Conservation (phyloP, 208 protist genomes). For the Herpetomonas tarakana region DNA sequence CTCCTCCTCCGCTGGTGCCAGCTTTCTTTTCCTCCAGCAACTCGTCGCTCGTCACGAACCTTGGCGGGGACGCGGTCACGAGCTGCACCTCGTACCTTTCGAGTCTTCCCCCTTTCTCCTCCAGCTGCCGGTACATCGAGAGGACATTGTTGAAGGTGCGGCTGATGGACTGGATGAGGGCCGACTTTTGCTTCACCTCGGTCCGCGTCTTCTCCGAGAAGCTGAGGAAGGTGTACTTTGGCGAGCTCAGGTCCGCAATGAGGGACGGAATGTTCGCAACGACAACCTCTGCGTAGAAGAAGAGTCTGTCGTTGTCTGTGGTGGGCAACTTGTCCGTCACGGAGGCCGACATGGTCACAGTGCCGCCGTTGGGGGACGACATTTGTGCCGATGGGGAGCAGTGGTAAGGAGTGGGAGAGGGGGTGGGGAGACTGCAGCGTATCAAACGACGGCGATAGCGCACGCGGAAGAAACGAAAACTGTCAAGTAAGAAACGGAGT, state of each 20-base stretch:
- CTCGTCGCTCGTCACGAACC: conserved; percentile 35
- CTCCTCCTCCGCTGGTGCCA: not conserved
- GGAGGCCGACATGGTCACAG: not conserved
- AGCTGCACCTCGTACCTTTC: conserved; percentile 45
- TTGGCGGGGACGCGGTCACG: conserved; percentile 32
- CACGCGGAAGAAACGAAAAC: no score
- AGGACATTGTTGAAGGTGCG: conserved; percentile 34
- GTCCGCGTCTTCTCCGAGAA: conserved; percentile 62
- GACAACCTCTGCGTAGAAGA: conserved; percentile 62
- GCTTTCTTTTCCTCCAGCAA: conserved; percentile 6
- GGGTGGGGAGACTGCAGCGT: not conserved
- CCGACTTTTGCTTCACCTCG: conserved; percentile 68
- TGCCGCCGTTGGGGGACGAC: no score
- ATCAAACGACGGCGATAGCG: no score
- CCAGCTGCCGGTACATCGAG: conserved; percentile 13
- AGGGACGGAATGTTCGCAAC: conserved; percentile 59
- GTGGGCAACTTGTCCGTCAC: conserved; percentile 4
- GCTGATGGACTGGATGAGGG: conserved; percentile 51
- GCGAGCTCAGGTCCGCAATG: conserved; percentile 55
- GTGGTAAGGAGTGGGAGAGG: not conserved
- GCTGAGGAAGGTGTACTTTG: conserved; percentile 69
- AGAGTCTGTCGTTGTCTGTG: conserved; percentile 34
- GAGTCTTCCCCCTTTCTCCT: conserved; percentile 27
- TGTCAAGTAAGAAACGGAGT: conserved; percentile 7
- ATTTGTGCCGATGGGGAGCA: no score